phyloP scores from a whole-genome alignment of 2,329 filamentous ascomycete species.

The Nemania sp. region DNA sequence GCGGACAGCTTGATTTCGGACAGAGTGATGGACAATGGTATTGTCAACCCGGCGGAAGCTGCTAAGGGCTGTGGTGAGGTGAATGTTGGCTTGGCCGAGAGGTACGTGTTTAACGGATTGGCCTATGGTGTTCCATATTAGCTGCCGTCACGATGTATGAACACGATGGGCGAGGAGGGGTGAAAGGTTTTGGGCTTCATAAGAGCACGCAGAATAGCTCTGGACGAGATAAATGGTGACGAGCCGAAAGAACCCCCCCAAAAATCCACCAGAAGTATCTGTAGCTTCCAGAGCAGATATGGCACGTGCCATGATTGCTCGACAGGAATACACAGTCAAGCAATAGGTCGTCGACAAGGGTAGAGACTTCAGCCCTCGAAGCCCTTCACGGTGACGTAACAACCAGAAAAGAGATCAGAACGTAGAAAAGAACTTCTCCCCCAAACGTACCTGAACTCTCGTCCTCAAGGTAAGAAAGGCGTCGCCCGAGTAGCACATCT shows the following conservation, averaged over 20 bases:
- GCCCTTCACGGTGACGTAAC: not conserved
- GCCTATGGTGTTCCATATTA: constrained; percentile 65
- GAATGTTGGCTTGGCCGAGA: constrained; percentile 88
- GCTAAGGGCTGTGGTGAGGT: constrained; percentile 91
- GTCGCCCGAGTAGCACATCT: constrained; percentile 97
- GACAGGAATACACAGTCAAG: not conserved
- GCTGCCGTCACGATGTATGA: constrained; percentile 46
- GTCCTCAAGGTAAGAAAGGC: constrained; percentile 95
- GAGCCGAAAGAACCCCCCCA: constrained; percentile 10
- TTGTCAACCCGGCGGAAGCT: constrained; percentile 88
- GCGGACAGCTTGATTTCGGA: constrained; percentile 95
- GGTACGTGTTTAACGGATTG: constrained; percentile 94
- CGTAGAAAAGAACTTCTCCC: too few species aligned
- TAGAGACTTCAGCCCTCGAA: not conserved
- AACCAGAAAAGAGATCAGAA: not conserved
- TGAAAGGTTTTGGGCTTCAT: not conserved
- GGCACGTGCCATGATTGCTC: not conserved
- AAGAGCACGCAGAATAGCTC: constrained; percentile 13
- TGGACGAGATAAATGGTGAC: constrained; percentile 32
- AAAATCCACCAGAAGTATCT: not conserved
- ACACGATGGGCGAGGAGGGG: constrained; percentile 19
- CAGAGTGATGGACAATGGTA: constrained; percentile 94
- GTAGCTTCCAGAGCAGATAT: not conserved
- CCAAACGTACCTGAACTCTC: constrained; percentile 80
- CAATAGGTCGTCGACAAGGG: not conserved